Base-by-base conservation (phyloP, 768 basidiomycete species). In the Auriscalpium orientale region DNA sequence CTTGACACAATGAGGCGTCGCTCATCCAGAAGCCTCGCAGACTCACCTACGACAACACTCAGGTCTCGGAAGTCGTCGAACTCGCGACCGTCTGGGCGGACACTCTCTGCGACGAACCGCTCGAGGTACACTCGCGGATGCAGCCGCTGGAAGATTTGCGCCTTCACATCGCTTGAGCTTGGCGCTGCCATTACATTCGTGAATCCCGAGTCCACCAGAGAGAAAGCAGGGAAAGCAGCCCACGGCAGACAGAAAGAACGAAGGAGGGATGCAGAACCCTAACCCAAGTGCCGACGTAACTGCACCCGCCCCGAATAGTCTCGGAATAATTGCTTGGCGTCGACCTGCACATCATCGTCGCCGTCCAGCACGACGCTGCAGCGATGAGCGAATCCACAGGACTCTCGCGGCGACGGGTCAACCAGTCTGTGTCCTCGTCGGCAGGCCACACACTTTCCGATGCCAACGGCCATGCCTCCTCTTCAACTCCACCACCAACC, bases 71-170 rank as follows among this genome's bases (percentile, higher is more conserved):
- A 95, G 11, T 73, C 82, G 22, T 69, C 71, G 8, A 82, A 68
- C n/a, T 76, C 74, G 33, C 97, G 78, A 11, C 92, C 92, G 67
- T 98, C 94, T 0, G 94, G 91, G 53, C 97, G 72, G 55, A 88
- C 76, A 8, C 82, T 75, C 65, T 95, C 85, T 2, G 79, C 74
- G 16, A 98, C 72, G 65, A 97, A 98, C 8, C 88, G 80, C 62
- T 91, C 85, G 47, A 98, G 82, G 68, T 98, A 98, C 5, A 83
- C 79, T 35, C 81, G 80, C 2, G 97, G 95, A 64, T 98, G 93
- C 0, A 99, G 78, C 13, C 92, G 85, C 64, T 92, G 89, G 72
- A 95, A 95, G 35, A 86, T 82, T 57, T 62, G 58, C 8, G 69
- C 67, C 54, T 64, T 66, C 44, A 67, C 61, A 35, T 53, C 49